phyloP scores from a whole-genome alignment of 306 rosid genomes.

The Fragaria nilgerrensis region DNA sequence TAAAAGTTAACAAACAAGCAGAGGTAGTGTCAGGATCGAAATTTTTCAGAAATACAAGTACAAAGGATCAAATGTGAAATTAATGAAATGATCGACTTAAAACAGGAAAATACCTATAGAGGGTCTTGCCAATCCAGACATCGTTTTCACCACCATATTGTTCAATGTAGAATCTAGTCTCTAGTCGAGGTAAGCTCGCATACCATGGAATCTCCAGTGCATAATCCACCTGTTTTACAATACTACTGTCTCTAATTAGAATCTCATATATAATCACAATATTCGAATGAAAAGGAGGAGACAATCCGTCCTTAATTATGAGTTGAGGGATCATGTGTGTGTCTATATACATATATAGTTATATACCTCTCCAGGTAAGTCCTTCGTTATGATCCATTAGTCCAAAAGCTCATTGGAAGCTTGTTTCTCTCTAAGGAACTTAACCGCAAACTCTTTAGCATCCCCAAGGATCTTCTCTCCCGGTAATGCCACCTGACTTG shows the following conservation, averaged over 20 bases:
- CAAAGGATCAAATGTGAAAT: background rate
- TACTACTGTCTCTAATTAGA: background rate
- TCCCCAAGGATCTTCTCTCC: conserved; percentile 73
- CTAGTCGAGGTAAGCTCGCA: conserved; percentile 70
- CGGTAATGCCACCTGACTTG: conserved; percentile 54
- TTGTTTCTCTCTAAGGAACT: conserved; percentile 53
- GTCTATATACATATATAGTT: background rate
- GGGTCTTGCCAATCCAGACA: conserved; percentile 93
- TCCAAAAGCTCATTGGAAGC: conserved; percentile 63
- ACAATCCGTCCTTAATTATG: no score
- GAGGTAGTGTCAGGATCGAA: background rate
- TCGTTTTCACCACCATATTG: conserved; percentile 86
- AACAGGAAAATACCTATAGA: conserved; percentile 52
- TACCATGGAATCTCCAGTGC: conserved; percentile 81
- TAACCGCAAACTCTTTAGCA: conserved; percentile 55
- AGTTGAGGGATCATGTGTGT: no score
- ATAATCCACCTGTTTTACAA: conserved; percentile 54
- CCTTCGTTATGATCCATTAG: conserved; percentile 84
- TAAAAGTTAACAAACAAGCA: conserved; percentile 32
- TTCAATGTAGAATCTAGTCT: conserved; percentile 68
- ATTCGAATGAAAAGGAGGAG: background rate
- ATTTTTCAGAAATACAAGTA: background rate
- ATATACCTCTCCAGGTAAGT: conserved; percentile 72
- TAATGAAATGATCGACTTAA: background rate
- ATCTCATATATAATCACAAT: background rate